Evolutionary conservation across 2,329 filamentous ascomycete genomes (phyloP).

Genomic region (Cryphonectria japonica): DNA sequence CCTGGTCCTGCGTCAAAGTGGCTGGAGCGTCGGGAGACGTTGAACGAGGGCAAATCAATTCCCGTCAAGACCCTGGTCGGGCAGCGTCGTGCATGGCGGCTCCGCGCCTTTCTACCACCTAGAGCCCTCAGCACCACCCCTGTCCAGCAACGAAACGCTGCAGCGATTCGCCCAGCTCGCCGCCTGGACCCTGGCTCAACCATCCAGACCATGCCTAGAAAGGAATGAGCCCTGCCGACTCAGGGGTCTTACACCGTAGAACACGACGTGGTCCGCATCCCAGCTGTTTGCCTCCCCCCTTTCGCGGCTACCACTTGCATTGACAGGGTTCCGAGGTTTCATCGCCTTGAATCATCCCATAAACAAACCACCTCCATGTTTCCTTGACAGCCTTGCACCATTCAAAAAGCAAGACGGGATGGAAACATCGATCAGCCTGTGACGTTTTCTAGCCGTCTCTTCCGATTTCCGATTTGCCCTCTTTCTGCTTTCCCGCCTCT

Average conservation of each 20-base stretch:
- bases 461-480: not conserved
- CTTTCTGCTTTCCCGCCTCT: not conserved
- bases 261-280: not conserved
- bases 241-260: not conserved
- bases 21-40: not conserved
- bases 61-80: not conserved
- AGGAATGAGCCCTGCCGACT: not conserved
- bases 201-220: not conserved
- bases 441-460: not conserved
- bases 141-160: slow-evolving; percentile 9
- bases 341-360: slow-evolving; percentile 1
- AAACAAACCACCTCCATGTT: slow-evolving; percentile 2
- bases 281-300: not conserved
- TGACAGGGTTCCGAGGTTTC: not conserved
- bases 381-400: not conserved
- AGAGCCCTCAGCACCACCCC: slow-evolving; percentile 9
- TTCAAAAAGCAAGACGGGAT: not conserved
- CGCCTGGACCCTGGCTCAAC: not conserved
- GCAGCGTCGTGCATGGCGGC: slow-evolving; percentile 12
- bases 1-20: not conserved
- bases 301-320: slow-evolving; percentile 4
- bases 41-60: slow-evolving; percentile 12
- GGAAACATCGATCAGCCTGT: not conserved
- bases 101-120: not conserved
- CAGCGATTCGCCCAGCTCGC: slow-evolving; percentile 6